phyloP scores from a whole-genome alignment of 305 asterid species.

The Stenogyne calaminthoides region DNA sequence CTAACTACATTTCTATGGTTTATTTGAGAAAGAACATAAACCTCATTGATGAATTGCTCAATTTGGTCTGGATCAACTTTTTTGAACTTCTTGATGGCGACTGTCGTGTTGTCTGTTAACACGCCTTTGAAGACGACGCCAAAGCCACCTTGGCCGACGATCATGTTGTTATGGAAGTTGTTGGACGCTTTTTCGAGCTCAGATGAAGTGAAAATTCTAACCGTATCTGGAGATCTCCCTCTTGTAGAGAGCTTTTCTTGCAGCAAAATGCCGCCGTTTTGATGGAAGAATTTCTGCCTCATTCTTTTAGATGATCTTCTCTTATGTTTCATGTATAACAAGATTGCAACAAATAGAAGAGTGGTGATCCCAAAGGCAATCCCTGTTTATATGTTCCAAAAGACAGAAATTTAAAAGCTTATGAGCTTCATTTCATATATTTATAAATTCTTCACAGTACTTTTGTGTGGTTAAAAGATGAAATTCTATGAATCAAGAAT shows the following conservation, averaged over 20 bases:
- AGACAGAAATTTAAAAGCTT: too few species aligned
- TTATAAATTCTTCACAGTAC: too few species aligned
- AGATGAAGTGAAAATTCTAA: not conserved
- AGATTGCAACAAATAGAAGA: constrained; percentile 1
- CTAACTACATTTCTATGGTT: constrained; percentile 37
- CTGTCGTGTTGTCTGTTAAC: constrained; percentile 9
- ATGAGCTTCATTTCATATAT: too few species aligned
- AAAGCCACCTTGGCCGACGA: constrained; percentile 43
- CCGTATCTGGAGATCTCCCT: not conserved
- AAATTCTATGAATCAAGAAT: too few species aligned
- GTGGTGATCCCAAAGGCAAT: constrained; percentile 10
- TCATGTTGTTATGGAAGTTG: constrained; percentile 20
- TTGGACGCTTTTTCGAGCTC: constrained; percentile 32
- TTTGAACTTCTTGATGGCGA: constrained; percentile 38
- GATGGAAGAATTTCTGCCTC: constrained; percentile 27
- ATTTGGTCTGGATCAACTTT: constrained; percentile 29
- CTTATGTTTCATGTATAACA: constrained; percentile 17
- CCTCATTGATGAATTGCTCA: constrained; percentile 41
- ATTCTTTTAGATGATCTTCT: not conserved
- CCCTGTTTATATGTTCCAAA: constrained; percentile 9
- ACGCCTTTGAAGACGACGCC: constrained; percentile 37
- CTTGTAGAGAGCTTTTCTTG: constrained; percentile 25
- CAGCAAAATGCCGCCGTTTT: constrained; percentile 34
- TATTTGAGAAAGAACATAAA: constrained; percentile 32
- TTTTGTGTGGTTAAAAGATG: too few species aligned